Evolutionary conservation across 2,329 filamentous ascomycete genomes (phyloP).

Genomic region (Colletotrichum sp.): DNA sequence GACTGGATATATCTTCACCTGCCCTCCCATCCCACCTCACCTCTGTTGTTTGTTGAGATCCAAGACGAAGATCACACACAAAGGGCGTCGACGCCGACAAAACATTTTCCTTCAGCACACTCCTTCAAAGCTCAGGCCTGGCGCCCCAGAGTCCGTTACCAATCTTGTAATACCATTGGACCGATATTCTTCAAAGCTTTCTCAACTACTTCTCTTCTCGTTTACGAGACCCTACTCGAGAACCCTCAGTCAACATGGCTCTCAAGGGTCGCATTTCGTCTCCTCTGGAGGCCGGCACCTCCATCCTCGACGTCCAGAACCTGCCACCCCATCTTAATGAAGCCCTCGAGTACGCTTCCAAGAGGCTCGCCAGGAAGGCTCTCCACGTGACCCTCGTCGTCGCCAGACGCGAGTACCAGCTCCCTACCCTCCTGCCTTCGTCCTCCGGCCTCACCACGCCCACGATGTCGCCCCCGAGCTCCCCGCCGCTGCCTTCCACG

Average conservation of each 20-base stretch:
- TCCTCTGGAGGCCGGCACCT: conserved; percentile 66
- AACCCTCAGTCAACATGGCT: conserved; percentile 37
- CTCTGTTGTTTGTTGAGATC: neutral
- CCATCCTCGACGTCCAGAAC: conserved; percentile 61
- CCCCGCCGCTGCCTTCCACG: conserved; percentile 22
- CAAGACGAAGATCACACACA: conserved; percentile 3
- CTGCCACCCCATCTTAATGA: conserved; percentile 60
- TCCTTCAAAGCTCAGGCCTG: conserved; percentile 10
- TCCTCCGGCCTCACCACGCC: conserved; percentile 29
- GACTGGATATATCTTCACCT: conserved; percentile 3
- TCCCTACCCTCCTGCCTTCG: conserved; percentile 43
- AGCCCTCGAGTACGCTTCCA: conserved; percentile 64
- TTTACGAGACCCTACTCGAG: neutral
- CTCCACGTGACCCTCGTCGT: conserved; percentile 64
- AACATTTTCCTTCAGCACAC: neutral
- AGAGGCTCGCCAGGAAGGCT: conserved; percentile 58
- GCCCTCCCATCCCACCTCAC: neutral
- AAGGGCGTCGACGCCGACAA: conserved; percentile 1
- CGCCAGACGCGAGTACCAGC: conserved; percentile 60
- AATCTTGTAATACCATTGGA: neutral
- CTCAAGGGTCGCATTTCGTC: conserved; percentile 65
- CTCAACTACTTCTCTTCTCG: neutral
- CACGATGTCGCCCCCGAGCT: conserved; percentile 32
- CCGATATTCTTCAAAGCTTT: neutral
- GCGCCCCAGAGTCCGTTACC: conserved; percentile 3